Base-by-base conservation (phyloP, 768 basidiomycete species). In the Suillus decipiens region DNA sequence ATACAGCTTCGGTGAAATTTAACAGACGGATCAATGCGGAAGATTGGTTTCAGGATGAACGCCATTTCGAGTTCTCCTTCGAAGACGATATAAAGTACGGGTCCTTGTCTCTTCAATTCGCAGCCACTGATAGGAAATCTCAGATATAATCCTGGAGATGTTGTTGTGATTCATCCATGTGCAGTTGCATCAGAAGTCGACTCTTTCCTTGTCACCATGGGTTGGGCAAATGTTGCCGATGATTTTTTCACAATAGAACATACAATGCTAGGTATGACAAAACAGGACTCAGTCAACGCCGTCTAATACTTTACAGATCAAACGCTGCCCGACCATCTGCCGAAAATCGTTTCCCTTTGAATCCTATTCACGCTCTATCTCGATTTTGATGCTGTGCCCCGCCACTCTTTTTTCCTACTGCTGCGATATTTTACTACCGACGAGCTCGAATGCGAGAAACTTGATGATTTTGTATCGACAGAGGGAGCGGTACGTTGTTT, bases 41-140 rank as follows among this genome's bases (percentile, higher is more conserved):
- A 17, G 89, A 87, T 55, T 99, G 96, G 96, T 91, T 85, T 70
- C 97, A 99, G 78, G 96, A 99, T 66, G 96, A 97, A 11, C 84
- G 96, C 39, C 92, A 95, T 72, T 75, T 99, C 7, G 92, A 95
- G 71, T 82, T 99, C 54, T 79, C 86, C 15, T 85, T 92, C 17
- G 82, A 88, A 28, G 78, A 86, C 36, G 80, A 86, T 34, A 75
- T 92, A 7, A 70, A 76, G 92, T 93, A 67, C 61, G 84, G 5
- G 75, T 74, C 45, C 53, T 19, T 59, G 19, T 50, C 53, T 22
- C 11, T 28, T 47, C 10, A 42, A 34, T 19, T 22, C 5, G 43
- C 55, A 24, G 15, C 43, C 39, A 24, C 59, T 60, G n/a, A 66
- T 56, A 5, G 55, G 11, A 41, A 51, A 45, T 15, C 15, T 28